These are phyloP conservation scores for Avena insularis DNA, from an alignment of 176 grass and related monocot species.

Conservation along the genomic window DNA sequence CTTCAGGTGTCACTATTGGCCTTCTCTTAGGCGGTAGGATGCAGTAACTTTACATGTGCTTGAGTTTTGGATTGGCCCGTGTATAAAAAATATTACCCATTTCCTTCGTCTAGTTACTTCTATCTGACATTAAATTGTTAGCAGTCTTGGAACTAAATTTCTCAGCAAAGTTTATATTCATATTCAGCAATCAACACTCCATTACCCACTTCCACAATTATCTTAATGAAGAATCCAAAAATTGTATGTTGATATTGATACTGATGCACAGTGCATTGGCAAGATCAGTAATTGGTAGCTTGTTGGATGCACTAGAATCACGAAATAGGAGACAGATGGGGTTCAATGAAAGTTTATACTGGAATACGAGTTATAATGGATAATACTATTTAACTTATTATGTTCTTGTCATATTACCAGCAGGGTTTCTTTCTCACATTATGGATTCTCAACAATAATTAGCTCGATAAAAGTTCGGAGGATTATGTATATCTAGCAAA, in stretches of 20 bases:
- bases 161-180: neutral
- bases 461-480: neutral
- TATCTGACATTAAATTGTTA: neutral
- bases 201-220: neutral
- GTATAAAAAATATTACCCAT: neutral
- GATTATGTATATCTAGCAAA: neutral
- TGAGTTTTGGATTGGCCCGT: neutral
- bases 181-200: neutral
- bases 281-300: neutral
- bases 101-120: neutral
- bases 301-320: neutral
- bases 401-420: neutral
- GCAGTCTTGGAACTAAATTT: neutral
- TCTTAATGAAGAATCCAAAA: slow-evolving; percentile 5
- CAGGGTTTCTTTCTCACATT: neutral
- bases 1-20: neutral
- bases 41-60: neutral
- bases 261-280: neutral
- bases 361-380: neutral
- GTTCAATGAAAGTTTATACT: neutral
- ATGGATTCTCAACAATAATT: neutral
- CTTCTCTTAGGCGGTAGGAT: neutral
- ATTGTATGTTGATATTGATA: neutral
- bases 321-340: neutral
- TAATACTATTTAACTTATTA: neutral